phyloP scores from a whole-genome alignment of 2,329 filamentous ascomycete genomes.

The Calonectria hongkongensis region DNA sequence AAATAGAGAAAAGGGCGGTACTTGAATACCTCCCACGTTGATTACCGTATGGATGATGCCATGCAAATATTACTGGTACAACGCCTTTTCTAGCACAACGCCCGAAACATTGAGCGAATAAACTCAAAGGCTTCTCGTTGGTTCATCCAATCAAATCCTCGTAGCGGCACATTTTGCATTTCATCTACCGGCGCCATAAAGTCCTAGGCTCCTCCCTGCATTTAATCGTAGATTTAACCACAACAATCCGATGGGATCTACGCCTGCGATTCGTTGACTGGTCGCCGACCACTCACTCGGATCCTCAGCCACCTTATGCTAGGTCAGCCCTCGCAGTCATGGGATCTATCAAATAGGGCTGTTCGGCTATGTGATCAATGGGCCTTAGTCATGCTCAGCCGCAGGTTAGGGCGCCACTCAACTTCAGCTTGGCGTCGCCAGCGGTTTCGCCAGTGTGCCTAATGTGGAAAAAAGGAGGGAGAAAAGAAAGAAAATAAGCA shows the following conservation, averaged over 20 bases:
- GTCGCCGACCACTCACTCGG: not conserved
- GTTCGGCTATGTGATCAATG: not conserved
- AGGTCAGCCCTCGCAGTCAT: not conserved
- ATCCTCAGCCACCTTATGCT: not conserved
- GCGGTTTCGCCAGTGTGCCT: no score
- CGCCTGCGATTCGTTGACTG: not conserved
- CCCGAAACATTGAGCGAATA: not conserved
- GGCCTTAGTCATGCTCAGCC: slow-evolving; percentile 19
- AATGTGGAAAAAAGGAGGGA: no score
- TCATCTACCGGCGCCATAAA: no score
- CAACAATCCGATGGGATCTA: not conserved
- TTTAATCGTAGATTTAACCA: not conserved
- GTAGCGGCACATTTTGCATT: not conserved
- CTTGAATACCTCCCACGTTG: no score
- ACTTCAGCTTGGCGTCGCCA: not conserved
- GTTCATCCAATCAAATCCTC: not conserved
- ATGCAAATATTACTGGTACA: no score
- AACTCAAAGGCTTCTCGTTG: not conserved
- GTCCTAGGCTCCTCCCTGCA: not conserved
- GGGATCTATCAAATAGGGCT: not conserved
- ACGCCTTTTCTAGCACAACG: no score
- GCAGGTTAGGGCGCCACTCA: slow-evolving; percentile 19
- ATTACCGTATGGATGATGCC: no score
- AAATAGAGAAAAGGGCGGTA: not conserved
- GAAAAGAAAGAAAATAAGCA: no score